Percentiles rank a stretch among this genome's conserved stretches.
Conservation (phyloP, 1,139 yeast species). For the Pneumocystis oryctolagi region DNA sequence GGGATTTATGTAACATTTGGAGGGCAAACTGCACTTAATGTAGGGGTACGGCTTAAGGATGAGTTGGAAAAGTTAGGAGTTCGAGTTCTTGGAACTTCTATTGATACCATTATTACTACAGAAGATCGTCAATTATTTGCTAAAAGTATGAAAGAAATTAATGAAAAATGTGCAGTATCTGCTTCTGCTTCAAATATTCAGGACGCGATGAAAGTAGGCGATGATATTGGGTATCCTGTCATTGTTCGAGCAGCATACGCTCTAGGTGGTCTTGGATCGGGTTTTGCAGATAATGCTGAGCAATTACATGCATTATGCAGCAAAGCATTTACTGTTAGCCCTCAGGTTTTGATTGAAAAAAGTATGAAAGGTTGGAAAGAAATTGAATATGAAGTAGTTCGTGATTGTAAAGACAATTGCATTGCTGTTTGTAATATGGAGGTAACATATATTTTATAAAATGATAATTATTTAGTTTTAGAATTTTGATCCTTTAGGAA, state of each 20-base stretch:
- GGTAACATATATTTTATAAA: slow-evolving; percentile 12
- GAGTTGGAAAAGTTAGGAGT: slow-evolving; percentile 87
- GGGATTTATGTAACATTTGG: slow-evolving; percentile 95
- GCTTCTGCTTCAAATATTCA: slow-evolving; percentile 65
- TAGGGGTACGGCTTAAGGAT: slow-evolving; percentile 89
- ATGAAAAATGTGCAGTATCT: slow-evolving; percentile 87
- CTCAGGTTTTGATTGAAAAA: slow-evolving; percentile 88
- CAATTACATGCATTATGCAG: slow-evolving; percentile 74
- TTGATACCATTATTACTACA: slow-evolving; percentile 88
- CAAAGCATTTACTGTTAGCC: slow-evolving; percentile 88
- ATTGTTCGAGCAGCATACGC: slow-evolving; percentile 97
- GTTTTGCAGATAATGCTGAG: slow-evolving; percentile 82
- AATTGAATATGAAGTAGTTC: slow-evolving; percentile 95
- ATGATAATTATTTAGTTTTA: not conserved
- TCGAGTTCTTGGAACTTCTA: slow-evolving; percentile 89
- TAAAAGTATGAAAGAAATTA: slow-evolving; percentile 83
- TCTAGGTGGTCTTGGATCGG: slow-evolving; percentile 95
- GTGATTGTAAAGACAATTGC: slow-evolving; percentile 95
- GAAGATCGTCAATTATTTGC: slow-evolving; percentile 96
- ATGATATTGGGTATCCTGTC: slow-evolving; percentile 82
- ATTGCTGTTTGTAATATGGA: slow-evolving; percentile 99
- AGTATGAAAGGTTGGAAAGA: slow-evolving; percentile 99
- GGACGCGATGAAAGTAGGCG: slow-evolving; percentile 76
- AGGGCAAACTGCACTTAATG: slow-evolving; percentile 95
- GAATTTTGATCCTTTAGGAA: slow-evolving; percentile 95